These are phyloP conservation scores for Brassica hybrid DNA, from an alignment of 441 rosid genomes.

Conservation along the genomic window DNA sequence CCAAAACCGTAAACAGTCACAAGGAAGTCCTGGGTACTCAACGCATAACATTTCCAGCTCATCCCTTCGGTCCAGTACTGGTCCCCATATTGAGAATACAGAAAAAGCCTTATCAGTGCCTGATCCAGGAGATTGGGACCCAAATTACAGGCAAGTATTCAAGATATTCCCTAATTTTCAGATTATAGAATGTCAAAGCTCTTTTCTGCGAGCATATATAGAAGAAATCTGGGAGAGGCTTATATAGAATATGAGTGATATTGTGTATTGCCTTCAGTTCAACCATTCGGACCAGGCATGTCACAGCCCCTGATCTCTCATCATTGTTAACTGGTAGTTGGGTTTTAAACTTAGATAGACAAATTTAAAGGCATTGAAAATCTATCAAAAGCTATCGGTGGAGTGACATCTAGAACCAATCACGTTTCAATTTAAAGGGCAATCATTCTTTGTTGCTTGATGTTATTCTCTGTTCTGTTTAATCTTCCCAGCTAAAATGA, in stretches of 20 bases:
- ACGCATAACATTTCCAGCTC: slow-evolving; percentile 61
- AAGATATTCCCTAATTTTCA: slow-evolving; percentile 1
- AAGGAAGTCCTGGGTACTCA: slow-evolving; percentile 38
- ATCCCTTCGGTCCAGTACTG: slow-evolving; percentile 41
- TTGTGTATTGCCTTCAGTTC: background rate
- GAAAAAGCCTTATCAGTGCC: slow-evolving; percentile 67
- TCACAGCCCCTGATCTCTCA: slow-evolving; percentile 8
- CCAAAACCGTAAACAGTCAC: slow-evolving; percentile 4
- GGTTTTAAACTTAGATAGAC: slow-evolving; percentile 7
- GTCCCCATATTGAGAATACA: slow-evolving; percentile 51
- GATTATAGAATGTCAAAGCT: slow-evolving; percentile 20
- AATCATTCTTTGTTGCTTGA: slow-evolving; percentile 6
- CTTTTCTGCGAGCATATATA: background rate
- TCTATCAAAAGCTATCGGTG: background rate
- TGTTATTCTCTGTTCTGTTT: slow-evolving; percentile 1
- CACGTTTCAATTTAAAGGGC: slow-evolving; percentile 11
- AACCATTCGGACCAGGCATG: slow-evolving; percentile 1
- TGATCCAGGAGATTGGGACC: slow-evolving; percentile 99
- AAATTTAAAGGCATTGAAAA: slow-evolving; percentile 1
- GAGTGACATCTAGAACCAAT: slow-evolving; percentile 7
- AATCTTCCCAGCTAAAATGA: slow-evolving; percentile 3
- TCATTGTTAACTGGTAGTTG: slow-evolving; percentile 19
- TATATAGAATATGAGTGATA: slow-evolving; percentile 29
- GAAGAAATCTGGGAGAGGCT: slow-evolving; percentile 16
- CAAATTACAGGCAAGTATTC: slow-evolving; percentile 84